Conservation (phyloP, 805 yeast species). For the Saccharomycopsis fodiens region DNA sequence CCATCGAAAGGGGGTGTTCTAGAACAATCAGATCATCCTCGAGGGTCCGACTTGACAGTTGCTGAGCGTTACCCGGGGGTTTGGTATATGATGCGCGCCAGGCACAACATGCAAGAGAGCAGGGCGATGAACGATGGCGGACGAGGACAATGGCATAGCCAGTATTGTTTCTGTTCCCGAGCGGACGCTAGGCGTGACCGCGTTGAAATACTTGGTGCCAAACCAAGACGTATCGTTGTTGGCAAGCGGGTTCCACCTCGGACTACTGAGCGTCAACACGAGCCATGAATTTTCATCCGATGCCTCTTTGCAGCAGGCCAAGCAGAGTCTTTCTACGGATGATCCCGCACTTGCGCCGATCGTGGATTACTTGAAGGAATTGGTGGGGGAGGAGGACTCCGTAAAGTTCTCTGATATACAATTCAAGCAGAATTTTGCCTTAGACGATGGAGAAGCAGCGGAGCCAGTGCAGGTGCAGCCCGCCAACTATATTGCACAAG, state of each 20-base stretch:
- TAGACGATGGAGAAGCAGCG: neutral
- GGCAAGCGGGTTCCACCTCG: slow-evolving; percentile 3
- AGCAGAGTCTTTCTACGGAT: slow-evolving; percentile 18
- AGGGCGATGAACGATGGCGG: neutral
- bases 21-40: no score
- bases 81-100: no score
- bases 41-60: no score
- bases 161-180: slow-evolving; percentile 8
- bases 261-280: neutral
- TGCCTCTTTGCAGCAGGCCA: slow-evolving; percentile 21
- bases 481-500: neutral
- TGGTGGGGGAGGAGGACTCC: slow-evolving; percentile 6
- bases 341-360: slow-evolving; percentile 5
- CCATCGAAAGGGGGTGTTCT: no score
- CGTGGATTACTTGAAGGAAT: slow-evolving; percentile 15
- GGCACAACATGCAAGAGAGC: no score
- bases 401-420: slow-evolving; percentile 6
- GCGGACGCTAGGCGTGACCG: slow-evolving; percentile 29
- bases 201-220: slow-evolving; percentile 33
- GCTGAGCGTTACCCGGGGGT: no score
- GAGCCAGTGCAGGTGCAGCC: neutral
- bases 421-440: slow-evolving; percentile 14
- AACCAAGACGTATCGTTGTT: slow-evolving; percentile 25
- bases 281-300: neutral
- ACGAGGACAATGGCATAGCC: neutral